These are phyloP conservation scores for Cyberlindnera misumaiensis DNA, from an alignment of 805 yeast species.

Conservation along the genomic window DNA sequence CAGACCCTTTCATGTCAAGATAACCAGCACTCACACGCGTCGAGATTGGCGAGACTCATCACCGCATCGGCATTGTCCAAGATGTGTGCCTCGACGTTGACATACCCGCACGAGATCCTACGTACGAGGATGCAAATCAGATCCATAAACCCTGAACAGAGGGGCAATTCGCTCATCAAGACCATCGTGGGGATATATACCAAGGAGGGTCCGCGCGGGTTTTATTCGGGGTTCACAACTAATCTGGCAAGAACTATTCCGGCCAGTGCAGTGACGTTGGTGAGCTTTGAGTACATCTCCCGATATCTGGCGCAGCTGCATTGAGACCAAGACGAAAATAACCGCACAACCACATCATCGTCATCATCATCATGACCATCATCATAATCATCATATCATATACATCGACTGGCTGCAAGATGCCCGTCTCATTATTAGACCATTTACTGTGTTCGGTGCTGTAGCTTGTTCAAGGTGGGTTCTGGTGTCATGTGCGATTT, in stretches of 20 bases:
- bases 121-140: conserved; percentile 79
- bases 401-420: no score
- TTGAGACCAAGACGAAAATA: no score
- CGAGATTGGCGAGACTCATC: conserved; percentile 37
- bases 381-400: no score
- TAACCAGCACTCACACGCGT: conserved; percentile 15
- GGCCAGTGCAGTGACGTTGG: conserved; percentile 90
- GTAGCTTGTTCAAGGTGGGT: no score
- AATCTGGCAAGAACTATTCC: conserved; percentile 90
- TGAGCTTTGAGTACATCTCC: conserved; percentile 75
- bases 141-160: conserved; percentile 25
- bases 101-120: conserved; percentile 93
- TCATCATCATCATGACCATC: no score
- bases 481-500: no score
- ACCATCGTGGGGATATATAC: conserved; percentile 26
- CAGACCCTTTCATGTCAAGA: conserved; percentile 31
- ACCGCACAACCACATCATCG: no score
- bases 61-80: conserved; percentile 75
- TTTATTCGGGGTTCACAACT: conserved; percentile 83
- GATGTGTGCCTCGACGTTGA: conserved; percentile 79
- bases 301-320: conserved; percentile 11
- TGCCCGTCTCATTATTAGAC: no score
- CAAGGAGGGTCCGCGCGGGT: conserved; percentile 74
- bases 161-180: conserved; percentile 14
- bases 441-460: no score